phyloP scores from a whole-genome alignment of 2,329 filamentous ascomycete species.

The Xylaria sp. region DNA sequence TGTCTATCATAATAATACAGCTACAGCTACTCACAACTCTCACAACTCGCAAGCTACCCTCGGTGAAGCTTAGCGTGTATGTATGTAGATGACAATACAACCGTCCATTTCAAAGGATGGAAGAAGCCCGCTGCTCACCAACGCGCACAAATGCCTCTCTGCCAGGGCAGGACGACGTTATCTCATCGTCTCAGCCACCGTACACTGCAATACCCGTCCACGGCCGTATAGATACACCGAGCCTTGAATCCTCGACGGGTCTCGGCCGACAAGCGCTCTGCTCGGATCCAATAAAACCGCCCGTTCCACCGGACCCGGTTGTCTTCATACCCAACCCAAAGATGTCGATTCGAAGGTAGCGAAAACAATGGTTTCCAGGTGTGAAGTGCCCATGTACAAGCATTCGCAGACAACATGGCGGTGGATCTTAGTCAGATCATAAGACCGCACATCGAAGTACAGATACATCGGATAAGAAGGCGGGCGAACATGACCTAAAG shows the following conservation, averaged over 20 bases:
- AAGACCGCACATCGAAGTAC: constrained; percentile 7
- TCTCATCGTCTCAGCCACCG: not conserved
- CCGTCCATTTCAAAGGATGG: not conserved
- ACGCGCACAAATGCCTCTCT: not conserved
- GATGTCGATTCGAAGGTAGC: constrained; percentile 21
- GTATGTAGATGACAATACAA: not conserved
- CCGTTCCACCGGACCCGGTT: constrained; percentile 17
- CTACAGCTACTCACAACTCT: not conserved
- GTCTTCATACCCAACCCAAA: constrained; percentile 36
- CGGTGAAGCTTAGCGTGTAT: not conserved
- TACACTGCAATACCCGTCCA: too few relatives aligned
- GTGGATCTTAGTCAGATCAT: constrained; percentile 32
- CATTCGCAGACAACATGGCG: not conserved
- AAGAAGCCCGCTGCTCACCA: not conserved
- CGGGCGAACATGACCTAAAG: constrained; percentile 1
- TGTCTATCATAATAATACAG: not conserved
- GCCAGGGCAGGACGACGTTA: not conserved
- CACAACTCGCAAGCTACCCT: not conserved
- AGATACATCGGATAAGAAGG: constrained; percentile 17
- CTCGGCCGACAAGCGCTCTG: not conserved
- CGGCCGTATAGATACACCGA: not conserved
- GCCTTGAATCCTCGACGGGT: constrained; percentile 2
- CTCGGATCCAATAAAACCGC: constrained; percentile 8
- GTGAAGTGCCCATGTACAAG: not conserved
- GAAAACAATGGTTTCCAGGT: constrained; percentile 7